Percentiles rank a stretch among this genome's conserved stretches.
These are phyloP conservation scores for Malassezia slooffiae DNA, from an alignment of 1,284 basidiomycete species.

Conservation along the genomic window DNA sequence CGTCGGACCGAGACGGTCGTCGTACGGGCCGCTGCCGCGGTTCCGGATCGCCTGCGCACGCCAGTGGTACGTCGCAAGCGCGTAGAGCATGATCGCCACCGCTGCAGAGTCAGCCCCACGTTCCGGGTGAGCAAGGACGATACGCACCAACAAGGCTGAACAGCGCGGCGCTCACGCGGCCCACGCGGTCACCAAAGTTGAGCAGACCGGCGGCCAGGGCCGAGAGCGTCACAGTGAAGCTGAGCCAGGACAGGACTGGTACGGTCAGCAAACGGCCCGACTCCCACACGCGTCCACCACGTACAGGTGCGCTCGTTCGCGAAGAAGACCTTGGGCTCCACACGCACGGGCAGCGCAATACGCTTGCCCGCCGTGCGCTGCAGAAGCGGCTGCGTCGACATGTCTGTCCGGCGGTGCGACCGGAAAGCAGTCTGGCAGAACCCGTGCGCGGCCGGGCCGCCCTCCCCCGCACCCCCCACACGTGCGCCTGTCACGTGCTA, in stretches of 20 bases:
- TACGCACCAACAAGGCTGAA: slow-evolving; percentile 76
- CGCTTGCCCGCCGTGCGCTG: slow-evolving; percentile 67
- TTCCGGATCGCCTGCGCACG: slow-evolving; percentile 82
- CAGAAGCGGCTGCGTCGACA: slow-evolving; percentile 96
- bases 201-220: slow-evolving; percentile 44
- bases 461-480: slow-evolving; percentile 13
- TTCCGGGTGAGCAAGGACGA: neutral
- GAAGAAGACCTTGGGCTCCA: slow-evolving; percentile 46
- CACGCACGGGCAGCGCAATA: slow-evolving; percentile 45
- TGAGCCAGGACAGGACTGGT: slow-evolving; percentile 47
- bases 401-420: too few relatives aligned
- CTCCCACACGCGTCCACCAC: too few relatives aligned
- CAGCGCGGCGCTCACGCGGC: slow-evolving; percentile 81
- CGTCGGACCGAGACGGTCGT: slow-evolving; percentile 70
- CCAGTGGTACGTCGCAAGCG: slow-evolving; percentile 90
- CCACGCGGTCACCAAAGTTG: slow-evolving; percentile 53
- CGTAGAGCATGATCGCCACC: slow-evolving; percentile 92
- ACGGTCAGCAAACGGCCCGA: too few relatives aligned
- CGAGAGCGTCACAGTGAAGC: slow-evolving; percentile 46
- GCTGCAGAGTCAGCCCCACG: slow-evolving; percentile 56
- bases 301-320: slow-evolving; percentile 45
- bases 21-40: slow-evolving; percentile 86
- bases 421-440: neutral
- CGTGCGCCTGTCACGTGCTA: slow-evolving; percentile 5
- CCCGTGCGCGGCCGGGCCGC: neutral